phyloP scores from a whole-genome alignment of 129 eudicot genomes.

The Chrysanthemum seticuspe region DNA sequence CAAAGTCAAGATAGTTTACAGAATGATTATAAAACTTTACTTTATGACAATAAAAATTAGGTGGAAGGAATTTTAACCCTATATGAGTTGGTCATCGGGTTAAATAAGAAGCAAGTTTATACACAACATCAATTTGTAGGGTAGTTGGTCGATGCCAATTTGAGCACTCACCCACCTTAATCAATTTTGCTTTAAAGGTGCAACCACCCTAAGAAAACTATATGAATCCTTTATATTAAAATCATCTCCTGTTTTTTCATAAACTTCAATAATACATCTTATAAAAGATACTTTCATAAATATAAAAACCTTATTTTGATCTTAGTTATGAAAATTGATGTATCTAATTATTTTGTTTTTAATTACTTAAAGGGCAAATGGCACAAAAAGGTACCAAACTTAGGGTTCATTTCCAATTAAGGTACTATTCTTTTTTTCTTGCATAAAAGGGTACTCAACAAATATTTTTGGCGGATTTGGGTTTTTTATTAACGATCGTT shows the following conservation, averaged over 20 bases:
- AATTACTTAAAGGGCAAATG: neutral
- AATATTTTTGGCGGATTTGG: too few species aligned
- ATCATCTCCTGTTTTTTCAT: neutral
- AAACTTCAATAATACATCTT: conserved; percentile 13
- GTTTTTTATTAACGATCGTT: too few species aligned
- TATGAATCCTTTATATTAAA: neutral
- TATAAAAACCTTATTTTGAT: conserved; percentile 1
- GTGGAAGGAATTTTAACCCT: too few species aligned
- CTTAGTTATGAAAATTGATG: neutral
- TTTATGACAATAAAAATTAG: too few species aligned
- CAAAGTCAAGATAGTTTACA: too few species aligned
- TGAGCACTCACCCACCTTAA: conserved; percentile 33
- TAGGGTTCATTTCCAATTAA: too few species aligned
- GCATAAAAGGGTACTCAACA: too few species aligned
- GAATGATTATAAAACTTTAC: too few species aligned
- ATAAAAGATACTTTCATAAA: neutral
- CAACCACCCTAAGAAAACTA: conserved; percentile 28
- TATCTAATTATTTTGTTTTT: conserved; percentile 5
- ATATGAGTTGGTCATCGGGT: neutral
- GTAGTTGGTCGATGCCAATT: conserved; percentile 32
- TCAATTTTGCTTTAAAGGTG: conserved; percentile 40
- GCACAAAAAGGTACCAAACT: too few species aligned
- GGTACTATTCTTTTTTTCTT: too few species aligned
- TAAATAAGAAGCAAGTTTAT: neutral
- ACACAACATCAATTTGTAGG: conserved; percentile 21